Conservation (phyloP, 2,329 filamentous ascomycete species). For the Septoria linicola region DNA sequence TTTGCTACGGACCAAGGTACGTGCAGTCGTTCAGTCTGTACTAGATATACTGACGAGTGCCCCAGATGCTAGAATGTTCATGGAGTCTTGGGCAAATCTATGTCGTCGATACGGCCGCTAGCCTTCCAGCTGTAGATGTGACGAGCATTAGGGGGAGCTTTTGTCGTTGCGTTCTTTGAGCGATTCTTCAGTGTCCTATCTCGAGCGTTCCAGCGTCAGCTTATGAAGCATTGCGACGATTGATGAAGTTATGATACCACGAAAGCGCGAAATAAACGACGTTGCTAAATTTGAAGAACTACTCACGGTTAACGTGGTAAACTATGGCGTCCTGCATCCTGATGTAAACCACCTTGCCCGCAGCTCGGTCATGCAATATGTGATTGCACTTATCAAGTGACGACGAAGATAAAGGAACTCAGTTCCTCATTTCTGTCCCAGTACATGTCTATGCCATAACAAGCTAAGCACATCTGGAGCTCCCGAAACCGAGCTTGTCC, state of each 20-base stretch:
- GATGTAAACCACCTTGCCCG: too few species aligned
- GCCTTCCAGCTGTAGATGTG: not conserved
- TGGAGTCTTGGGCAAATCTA: slow-evolving; percentile 27
- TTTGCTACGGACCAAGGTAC: slow-evolving; percentile 32
- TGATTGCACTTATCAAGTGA: too few species aligned
- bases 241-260: not conserved
- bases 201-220: not conserved
- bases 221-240: not conserved
- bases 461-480: too few species aligned
- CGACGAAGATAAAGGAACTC: too few species aligned
- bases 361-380: too few species aligned
- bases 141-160: not conserved
- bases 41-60: slow-evolving; percentile 1
- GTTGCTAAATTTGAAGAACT: too few species aligned
- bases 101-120: slow-evolving; percentile 12
- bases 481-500: too few species aligned
- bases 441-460: too few species aligned
- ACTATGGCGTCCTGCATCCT: too few species aligned
- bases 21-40: not conserved
- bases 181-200: not conserved
- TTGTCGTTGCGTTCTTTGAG: not conserved
- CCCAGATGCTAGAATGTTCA: slow-evolving; percentile 30
- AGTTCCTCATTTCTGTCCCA: too few species aligned
- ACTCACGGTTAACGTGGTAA: too few species aligned
- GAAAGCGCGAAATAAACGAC: too few species aligned